Percentiles rank a stretch among this genome's conserved stretches.
Conservation (phyloP, 75 land plant genomes). For the Isoetes taiwanensis region DNA sequence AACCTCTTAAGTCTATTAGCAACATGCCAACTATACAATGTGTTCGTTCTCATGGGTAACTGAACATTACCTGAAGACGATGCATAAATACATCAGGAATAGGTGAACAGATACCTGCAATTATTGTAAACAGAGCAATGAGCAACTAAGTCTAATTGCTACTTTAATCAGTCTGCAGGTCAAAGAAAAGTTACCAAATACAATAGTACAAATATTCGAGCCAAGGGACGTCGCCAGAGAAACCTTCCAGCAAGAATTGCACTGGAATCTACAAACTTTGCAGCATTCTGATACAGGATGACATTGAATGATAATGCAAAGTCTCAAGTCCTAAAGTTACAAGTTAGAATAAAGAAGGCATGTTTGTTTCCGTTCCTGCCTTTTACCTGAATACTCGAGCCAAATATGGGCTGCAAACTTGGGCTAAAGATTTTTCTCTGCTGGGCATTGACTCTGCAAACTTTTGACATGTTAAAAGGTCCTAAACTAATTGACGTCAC, state of each 20-base stretch:
- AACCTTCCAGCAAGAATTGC: conserved; percentile 80
- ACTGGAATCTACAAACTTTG: conserved; percentile 66
- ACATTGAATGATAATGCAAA: background rate
- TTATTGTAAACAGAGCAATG: background rate
- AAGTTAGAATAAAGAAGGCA: background rate
- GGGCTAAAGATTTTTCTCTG: too few relatives aligned
- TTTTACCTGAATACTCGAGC: conserved; percentile 54
- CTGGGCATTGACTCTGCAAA: too few relatives aligned
- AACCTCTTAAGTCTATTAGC: background rate
- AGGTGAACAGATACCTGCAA: conserved; percentile 76
- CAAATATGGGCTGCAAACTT: conserved; percentile 57
- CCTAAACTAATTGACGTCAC: too few relatives aligned
- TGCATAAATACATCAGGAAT: conserved; percentile 75
- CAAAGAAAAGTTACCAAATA: conserved; percentile 43
- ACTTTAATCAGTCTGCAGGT: background rate
- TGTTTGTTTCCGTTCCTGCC: background rate
- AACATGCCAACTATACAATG: background rate
- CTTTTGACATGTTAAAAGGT: too few relatives aligned
- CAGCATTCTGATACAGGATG: conserved; percentile 38
- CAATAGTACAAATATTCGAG: conserved; percentile 54
- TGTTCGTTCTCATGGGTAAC: background rate
- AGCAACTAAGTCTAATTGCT: background rate
- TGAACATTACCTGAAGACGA: conserved; percentile 55
- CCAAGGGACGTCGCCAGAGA: conserved; percentile 76
- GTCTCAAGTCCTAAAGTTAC: background rate